Evolutionary conservation across 1,284 basidiomycete genomes (phyloP), one percentile per base, ranked within the genome.

Genomic region (Porogramme epimiltina): DNA sequence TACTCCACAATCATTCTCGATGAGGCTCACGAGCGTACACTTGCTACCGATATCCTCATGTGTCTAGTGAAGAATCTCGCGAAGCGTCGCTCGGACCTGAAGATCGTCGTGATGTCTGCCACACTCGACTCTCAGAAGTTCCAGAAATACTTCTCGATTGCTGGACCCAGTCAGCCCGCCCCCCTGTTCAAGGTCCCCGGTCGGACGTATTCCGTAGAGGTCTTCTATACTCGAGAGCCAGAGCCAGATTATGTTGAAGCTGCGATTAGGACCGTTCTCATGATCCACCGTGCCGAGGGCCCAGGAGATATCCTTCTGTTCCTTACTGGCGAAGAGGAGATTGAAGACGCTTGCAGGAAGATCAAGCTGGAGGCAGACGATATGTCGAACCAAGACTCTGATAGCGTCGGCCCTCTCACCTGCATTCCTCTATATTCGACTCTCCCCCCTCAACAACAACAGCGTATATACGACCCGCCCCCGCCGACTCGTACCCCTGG

Each of bases 1-100:
- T 99, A 99, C 73, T 95, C 93, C 31, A 97, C 95, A n/a, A 93
- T 99, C 71, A 98, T 99, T 62, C 86, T 99, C 53, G 97, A 99
- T 70, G 97, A 99, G 76, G 97, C 94, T 5, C 96, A 99, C 78
- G 97, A 99, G 74, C 88, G 97, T 59, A 99, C 97, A 0, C 81
- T 99, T 22, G 94, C 97, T 0, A 99, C 97, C 31, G 97, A 99
- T 73, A 95, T 99, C 61, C 87, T 99, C 43, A 98, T 99, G 93
- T 95, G 96, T 59, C 79, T 98, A 15, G 73, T 89, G 24, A 85
- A 91, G 65, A 64, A 77, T 56, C 84, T 98, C 16, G 89, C 90
- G 2, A 87, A 85, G 66, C 82, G 84, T 54, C 86, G 97, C 38
- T 63, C 83, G 1, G 96, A 98, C 67, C 85, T 99, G 61, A 99